These are phyloP conservation scores for Hortaea werneckii DNA, from an alignment of 2,329 filamentous ascomycete genomes.

Conservation along the genomic window DNA sequence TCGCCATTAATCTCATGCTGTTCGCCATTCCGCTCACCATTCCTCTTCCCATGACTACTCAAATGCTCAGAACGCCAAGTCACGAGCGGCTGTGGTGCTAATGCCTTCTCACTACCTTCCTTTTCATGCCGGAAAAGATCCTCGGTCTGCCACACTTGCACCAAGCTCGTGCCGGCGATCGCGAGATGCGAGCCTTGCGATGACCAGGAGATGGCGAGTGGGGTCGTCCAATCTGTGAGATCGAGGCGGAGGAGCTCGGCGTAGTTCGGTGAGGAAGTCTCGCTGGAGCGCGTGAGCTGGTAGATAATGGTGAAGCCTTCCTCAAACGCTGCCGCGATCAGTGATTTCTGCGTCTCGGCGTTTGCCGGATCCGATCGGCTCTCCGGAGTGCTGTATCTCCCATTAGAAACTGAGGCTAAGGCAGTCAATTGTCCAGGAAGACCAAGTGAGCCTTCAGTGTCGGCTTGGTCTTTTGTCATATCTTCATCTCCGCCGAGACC, in stretches of 20 bases:
- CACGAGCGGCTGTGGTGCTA: slow-evolving; percentile 8
- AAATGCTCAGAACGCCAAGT: slow-evolving; percentile 19
- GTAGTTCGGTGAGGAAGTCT: slow-evolving; percentile 5
- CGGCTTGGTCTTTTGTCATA: slow-evolving; percentile 6
- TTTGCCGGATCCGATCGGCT: slow-evolving; percentile 4
- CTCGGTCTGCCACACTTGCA: slow-evolving; percentile 34
- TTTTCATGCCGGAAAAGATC: slow-evolving; percentile 2
- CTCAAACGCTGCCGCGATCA: slow-evolving; percentile 32
- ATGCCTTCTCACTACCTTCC: slow-evolving; percentile 6
- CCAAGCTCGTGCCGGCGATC: slow-evolving; percentile 32
- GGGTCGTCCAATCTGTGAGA: slow-evolving; percentile 19
- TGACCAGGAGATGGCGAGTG: slow-evolving; percentile 34
- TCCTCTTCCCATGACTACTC: slow-evolving; percentile 4
- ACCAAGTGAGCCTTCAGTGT: neutral
- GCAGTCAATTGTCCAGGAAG: slow-evolving; percentile 26
- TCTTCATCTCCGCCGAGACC: neutral
- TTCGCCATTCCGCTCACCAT: slow-evolving; percentile 8
- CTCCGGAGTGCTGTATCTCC: neutral
- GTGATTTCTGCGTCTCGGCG: neutral
- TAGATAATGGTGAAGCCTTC: slow-evolving; percentile 33
- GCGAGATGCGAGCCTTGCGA: slow-evolving; percentile 34
- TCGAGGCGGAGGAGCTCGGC: slow-evolving; percentile 11
- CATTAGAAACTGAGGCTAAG: slow-evolving; percentile 28
- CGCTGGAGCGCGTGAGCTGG: slow-evolving; percentile 18
- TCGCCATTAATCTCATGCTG: neutral